Evolutionary conservation across 2,329 filamentous ascomycete species (phyloP), one percentile per base, ranked within the genome.

Genomic region (Neonectria coccinea): DNA sequence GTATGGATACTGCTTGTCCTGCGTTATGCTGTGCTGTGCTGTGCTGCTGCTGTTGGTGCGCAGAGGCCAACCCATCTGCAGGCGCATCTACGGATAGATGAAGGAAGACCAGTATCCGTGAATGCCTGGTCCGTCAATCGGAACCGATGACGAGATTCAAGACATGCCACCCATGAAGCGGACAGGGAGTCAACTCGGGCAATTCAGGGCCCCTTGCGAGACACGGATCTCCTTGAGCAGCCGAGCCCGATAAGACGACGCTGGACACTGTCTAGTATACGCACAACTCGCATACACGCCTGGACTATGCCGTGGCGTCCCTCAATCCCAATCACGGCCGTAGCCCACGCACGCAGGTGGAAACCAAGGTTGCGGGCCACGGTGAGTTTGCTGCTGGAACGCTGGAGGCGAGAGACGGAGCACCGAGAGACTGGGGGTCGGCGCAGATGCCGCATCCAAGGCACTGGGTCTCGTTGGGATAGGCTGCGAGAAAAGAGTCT

Each of bases 401-500:
- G 50, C 51, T 57, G 44, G 45, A 48, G 45, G 31, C 44, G 51
- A 60, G 51, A n/a, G 55, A 36, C 3, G 4, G 33, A 12, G 33
- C 20, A 18, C 29, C 44, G 55, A 22, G 16, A 62, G 54, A 20
- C 55, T 29, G 59, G 60, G 57, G 58, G 65, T 22, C 65, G 50
- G 54, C 65, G 59, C 59, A 66, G 67, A 59, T 53, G 68, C 69
- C 70, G 63, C 59, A 57, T 48, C 70, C 70, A 67, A 45, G 68
- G 65, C 60, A 52, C 58, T 62, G 70, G 70, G 56, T 41, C 57
- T 60, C 39, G 20, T 29, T 50, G 56, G 56, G 51, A 67, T 65
- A 58, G 59, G 51, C 56, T 69, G 62, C 54, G 48, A 55, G n/a
- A 25, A 20, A 18, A 18, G 39, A 55, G 57, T 39, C 18, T 41